Conservation (phyloP, 2,329 filamentous ascomycete genomes). For the Cordyceps militaris region DNA sequence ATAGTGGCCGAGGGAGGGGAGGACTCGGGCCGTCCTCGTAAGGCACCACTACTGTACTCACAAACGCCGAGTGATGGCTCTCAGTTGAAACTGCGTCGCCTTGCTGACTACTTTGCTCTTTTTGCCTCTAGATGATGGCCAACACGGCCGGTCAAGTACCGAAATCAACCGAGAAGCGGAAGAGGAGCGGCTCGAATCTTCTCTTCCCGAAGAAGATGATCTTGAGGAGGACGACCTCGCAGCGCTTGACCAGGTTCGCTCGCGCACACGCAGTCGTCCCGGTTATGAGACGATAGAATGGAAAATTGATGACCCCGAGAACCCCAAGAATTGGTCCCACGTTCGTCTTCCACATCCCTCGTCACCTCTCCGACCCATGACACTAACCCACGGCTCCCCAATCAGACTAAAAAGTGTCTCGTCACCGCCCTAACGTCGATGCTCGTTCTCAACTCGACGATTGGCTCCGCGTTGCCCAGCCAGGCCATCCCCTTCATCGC, state of each 20-base stretch:
- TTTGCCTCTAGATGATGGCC: neutral
- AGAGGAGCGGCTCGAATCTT: neutral
- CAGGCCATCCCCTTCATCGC: conserved; percentile 55
- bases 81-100: neutral
- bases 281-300: conserved; percentile 36
- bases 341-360: conserved; percentile 20
- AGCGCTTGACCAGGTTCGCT: conserved; percentile 28
- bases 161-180: neutral
- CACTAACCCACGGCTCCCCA: neutral
- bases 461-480: conserved; percentile 57
- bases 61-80: neutral
- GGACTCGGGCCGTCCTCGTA: neutral
- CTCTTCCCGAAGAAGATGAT: conserved; percentile 26
- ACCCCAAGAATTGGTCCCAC: conserved; percentile 46
- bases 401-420: conserved; percentile 46
- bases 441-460: conserved; percentile 60
- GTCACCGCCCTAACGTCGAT: conserved; percentile 50
- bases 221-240: conserved; percentile 29
- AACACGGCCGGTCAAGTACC: neutral
- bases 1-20: neutral
- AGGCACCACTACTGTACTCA: neutral
- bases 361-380: neutral
- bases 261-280: conserved; percentile 26
- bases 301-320: conserved; percentile 41
- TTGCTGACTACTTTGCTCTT: neutral